Percentiles rank a stretch among this genome's conserved stretches.
phyloP scores from a whole-genome alignment of 83 land plant species.

The Larix sibirica region DNA sequence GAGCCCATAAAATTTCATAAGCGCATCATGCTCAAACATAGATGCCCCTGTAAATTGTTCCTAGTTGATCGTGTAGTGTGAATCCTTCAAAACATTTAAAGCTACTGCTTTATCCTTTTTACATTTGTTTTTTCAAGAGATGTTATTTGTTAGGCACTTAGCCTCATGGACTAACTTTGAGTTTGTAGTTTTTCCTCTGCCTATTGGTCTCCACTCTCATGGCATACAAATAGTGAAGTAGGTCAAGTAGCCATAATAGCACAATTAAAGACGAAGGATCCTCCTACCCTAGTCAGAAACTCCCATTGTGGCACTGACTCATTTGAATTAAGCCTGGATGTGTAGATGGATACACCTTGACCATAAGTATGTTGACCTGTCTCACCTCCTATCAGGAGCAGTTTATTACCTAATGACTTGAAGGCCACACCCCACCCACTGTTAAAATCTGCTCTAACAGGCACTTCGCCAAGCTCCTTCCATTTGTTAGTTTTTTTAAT shows the following conservation, averaged over 20 bases:
- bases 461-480: slow-evolving; percentile 42
- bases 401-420: slow-evolving; percentile 44
- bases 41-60: slow-evolving; percentile 12
- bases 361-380: slow-evolving; percentile 10
- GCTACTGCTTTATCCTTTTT: slow-evolving; percentile 7
- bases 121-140: background rate
- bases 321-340: slow-evolving; percentile 14
- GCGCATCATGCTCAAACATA: slow-evolving; percentile 1
- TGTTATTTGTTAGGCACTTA: slow-evolving; percentile 8
- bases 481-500: slow-evolving; percentile 45
- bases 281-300: slow-evolving; percentile 10
- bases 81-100: background rate
- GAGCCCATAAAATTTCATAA: background rate
- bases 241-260: slow-evolving; percentile 21
- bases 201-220: background rate
- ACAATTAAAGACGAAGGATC: slow-evolving; percentile 28
- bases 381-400: slow-evolving; percentile 34
- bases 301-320: slow-evolving; percentile 5
- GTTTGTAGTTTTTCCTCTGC: background rate
- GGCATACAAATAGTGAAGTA: background rate
- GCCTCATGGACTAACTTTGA: slow-evolving; percentile 1
- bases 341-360: slow-evolving; percentile 18
- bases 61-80: slow-evolving; percentile 9
- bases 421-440: slow-evolving; percentile 73
- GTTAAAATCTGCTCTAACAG: slow-evolving; percentile 46